Evolutionary conservation across 1,284 basidiomycete species (phyloP).

Genomic region (Marasmius sp.): DNA sequence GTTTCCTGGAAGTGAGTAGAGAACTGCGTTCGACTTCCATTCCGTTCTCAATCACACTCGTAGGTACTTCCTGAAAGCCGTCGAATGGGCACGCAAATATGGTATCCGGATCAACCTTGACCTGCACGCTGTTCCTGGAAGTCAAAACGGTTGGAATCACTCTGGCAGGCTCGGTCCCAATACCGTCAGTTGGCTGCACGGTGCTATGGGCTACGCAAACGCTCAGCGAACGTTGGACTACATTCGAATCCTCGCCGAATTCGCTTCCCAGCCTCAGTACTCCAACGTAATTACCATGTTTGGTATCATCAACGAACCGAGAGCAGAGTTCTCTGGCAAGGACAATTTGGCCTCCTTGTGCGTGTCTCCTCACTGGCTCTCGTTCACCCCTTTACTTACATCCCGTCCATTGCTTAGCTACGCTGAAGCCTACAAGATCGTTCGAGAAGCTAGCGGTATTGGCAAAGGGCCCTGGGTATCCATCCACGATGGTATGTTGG

Average conservation of each 20-base stretch:
- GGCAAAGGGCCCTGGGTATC: slow-evolving; percentile 69
- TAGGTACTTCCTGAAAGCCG: slow-evolving; percentile 86
- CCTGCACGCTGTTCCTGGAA: slow-evolving; percentile 76
- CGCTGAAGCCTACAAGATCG: slow-evolving; percentile 74
- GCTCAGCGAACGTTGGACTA: slow-evolving; percentile 90
- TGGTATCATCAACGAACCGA: slow-evolving; percentile 77
- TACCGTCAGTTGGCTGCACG: slow-evolving; percentile 65
- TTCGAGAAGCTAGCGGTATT: slow-evolving; percentile 78
- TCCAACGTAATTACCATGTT: slow-evolving; percentile 83
- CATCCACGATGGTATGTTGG: slow-evolving; percentile 81
- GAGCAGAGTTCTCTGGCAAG: slow-evolving; percentile 53
- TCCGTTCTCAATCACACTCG: not conserved
- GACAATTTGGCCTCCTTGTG: slow-evolving; percentile 2
- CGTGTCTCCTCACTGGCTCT: not conserved
- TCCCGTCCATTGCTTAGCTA: slow-evolving; percentile 42
- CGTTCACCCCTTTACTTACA: slow-evolving; percentile 6
- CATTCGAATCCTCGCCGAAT: slow-evolving; percentile 85
- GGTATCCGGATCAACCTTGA: slow-evolving; percentile 93
- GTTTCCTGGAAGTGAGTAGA: slow-evolving; percentile 72
- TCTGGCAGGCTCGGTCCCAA: slow-evolving; percentile 63
- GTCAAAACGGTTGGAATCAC: slow-evolving; percentile 84
- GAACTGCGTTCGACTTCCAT: slow-evolving; percentile 8
- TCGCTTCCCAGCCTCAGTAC: slow-evolving; percentile 90
- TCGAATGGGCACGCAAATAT: slow-evolving; percentile 96
- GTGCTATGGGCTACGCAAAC: slow-evolving; percentile 71